Evolutionary conservation across 2,329 filamentous ascomycete species (phyloP), one percentile per base, ranked within the genome.

Genomic region (Periconia macrospinosa): DNA sequence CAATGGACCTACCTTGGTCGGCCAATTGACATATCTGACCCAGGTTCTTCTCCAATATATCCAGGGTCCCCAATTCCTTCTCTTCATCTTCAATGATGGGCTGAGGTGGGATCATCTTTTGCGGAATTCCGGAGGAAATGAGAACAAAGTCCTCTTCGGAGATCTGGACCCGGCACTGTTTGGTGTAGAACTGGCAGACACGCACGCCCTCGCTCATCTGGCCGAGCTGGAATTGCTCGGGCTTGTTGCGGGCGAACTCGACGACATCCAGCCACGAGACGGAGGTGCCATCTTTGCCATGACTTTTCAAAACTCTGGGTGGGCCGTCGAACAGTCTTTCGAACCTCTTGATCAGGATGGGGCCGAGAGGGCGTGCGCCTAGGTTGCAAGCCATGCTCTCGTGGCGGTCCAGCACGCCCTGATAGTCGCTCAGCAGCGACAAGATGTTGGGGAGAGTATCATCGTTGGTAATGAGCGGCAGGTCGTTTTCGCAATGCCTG

Each of bases 251-350:
- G 58, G 91, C 89, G 74, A 92, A 94, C 60, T 89, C 86, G 60
- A 95, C 89, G 49, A 96, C 86, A 66, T 96, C 91, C 40, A 94
- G 79, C 91, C 91, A 96, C 13, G 86, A 88, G 52, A 94, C 83
- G 6, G 80, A 81, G 5, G 81, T 83, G 30, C 81, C 77, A 23
- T 84, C 82, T 60, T 83, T 83, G n/a, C 79, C 81, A 76, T 81
- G 84, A 67, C 75, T 85, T 72, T 83, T 89, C 63, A 80, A 81
- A 53, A 86, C 82, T 30, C 81, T 86, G 56, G 92, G 91, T 19
- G 89, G 86, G 0, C 89, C 89, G 59, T 95, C 91, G 66, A 96
- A 96, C 52, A 93, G 81, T 49, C 89, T 84, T 72, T 96, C 91
- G 70, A 96, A 91, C 41, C 90, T 88, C 74, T 92, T 92, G 65